A percentile compares a stretch with the other conserved stretches of the same genome.
Conservation (phyloP, 345 rosid species). For the Eucalyptus regnans region DNA sequence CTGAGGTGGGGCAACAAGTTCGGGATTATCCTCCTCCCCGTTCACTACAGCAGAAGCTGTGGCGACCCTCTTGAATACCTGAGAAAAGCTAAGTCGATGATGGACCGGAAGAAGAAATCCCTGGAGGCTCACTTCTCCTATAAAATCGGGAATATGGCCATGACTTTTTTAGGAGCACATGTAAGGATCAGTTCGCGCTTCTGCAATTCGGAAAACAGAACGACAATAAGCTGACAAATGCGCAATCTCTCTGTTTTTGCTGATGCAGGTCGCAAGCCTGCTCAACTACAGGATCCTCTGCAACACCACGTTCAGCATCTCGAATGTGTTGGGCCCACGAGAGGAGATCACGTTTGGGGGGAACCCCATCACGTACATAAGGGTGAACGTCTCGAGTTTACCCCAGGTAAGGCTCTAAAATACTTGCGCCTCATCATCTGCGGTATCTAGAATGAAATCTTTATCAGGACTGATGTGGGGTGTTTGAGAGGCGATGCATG, state of each 20-base stretch:
- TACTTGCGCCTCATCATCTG: neutral
- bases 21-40: too few relatives aligned
- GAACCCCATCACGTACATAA: conserved; percentile 6
- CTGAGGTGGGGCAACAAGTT: too few relatives aligned
- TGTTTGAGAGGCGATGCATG: too few relatives aligned
- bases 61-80: conserved; percentile 22
- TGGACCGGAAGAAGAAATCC: conserved; percentile 35
- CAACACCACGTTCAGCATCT: conserved; percentile 40
- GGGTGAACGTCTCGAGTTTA: conserved; percentile 21
- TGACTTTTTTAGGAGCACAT: conserved; percentile 34
- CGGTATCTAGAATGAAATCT: too few relatives aligned
- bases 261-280: conserved; percentile 24
- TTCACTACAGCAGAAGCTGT: neutral
- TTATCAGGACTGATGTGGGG: too few relatives aligned
- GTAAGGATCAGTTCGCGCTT: neutral
- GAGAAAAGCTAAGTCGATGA: conserved; percentile 35
- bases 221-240: neutral
- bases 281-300: conserved; percentile 39
- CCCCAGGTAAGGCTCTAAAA: conserved; percentile 20
- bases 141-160: conserved; percentile 13
- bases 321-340: conserved; percentile 40
- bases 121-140: conserved; percentile 43
- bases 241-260: neutral
- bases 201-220: neutral
- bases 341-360: conserved; percentile 38